These are phyloP conservation scores for Fusarium albidum DNA, from an alignment of 2,329 filamentous ascomycete genomes.

Conservation along the genomic window DNA sequence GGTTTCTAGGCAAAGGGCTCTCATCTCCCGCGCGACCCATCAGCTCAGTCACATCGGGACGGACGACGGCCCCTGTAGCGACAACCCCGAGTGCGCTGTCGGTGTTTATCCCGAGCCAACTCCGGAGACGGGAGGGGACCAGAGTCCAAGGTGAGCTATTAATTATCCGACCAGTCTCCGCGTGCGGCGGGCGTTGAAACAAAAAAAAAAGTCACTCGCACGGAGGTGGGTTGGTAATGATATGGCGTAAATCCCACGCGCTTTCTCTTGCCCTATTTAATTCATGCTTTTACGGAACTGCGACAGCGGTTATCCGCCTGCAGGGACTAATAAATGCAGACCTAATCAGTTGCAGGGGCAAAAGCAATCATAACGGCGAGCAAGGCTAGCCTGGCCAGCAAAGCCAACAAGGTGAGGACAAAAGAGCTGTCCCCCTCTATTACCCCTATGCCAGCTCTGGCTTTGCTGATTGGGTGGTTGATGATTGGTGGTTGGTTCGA, in stretches of 20 bases:
- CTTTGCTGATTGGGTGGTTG: conserved; percentile 2
- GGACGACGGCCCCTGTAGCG: conserved; percentile 18
- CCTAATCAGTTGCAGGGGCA: background rate
- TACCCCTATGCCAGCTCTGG: conserved; percentile 9
- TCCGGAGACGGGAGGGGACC: conserved; percentile 18
- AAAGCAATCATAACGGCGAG: background rate
- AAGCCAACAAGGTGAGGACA: conserved; percentile 18
- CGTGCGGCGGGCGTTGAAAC: conserved; percentile 3
- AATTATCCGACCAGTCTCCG: conserved; percentile 23
- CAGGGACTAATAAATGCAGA: background rate
- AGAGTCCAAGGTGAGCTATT: conserved; percentile 1
- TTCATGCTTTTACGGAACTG: background rate
- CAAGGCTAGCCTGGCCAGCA: background rate
- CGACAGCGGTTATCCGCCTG: background rate
- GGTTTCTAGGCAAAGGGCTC: conserved; percentile 2
- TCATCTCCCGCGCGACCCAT: conserved; percentile 2
- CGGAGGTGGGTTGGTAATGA: conserved; percentile 25
- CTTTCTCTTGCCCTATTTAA: conserved; percentile 1
- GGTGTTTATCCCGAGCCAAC: conserved; percentile 27
- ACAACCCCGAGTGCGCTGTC: conserved; percentile 25
- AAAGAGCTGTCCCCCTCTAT: conserved; percentile 10
- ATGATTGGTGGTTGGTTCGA: conserved; percentile 10
- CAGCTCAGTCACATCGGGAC: conserved; percentile 14
- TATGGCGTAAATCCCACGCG: conserved; percentile 18
- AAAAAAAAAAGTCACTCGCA: conserved; percentile 22